Base-by-base conservation (phyloP, 2,329 filamentous ascomycete genomes). In the Hypoxylon sp. region DNA sequence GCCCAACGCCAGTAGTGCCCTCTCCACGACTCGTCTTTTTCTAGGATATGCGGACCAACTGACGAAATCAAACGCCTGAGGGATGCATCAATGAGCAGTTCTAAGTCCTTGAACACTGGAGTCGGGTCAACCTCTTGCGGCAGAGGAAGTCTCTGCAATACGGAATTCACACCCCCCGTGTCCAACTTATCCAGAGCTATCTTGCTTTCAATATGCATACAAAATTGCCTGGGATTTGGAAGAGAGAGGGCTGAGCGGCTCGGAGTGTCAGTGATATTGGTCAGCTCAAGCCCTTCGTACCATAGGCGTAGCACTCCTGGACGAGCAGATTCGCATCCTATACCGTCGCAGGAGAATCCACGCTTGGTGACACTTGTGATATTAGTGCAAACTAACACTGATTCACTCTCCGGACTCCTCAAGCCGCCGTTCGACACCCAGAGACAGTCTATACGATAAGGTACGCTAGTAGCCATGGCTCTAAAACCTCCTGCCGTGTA, bases 181-280 rank as follows among this genome's bases (percentile, higher is more conserved):
- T 44, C 55, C 24, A 64, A n/a, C 50, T 46, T 69, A 29, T 62
- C 24, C 2, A 69, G 26, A 4, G 60, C 55, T 2, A 52, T 9
- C 37, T 70, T 68, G 33, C 33, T 57, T 17, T 70, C 68, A 2
- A 72, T n/a, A 19, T 26, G 46, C 63, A 70, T 65, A 19, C 31
- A 66, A 31, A 63, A 66, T 10, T 68, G 62, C n/a, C 35, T 31
- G 3, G 69, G 62, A 29, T 50, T 65, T 9, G 54, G 17, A 19
- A 51, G 29, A 31, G 29, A 9, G 29, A 31, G 29, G 29, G 29
- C 29, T 31, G 29, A 31, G 29, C 29, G 29, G 17, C 4, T 22
- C 9, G 19, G 29, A 33, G 2, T 9, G 13, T 5, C 24, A 44
- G 35, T 26, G 6, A 60, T 11, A 17, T 51, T 60, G 3, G 59